Base-by-base conservation (phyloP, 1,284 basidiomycete species). In the Irpex sp. region DNA sequence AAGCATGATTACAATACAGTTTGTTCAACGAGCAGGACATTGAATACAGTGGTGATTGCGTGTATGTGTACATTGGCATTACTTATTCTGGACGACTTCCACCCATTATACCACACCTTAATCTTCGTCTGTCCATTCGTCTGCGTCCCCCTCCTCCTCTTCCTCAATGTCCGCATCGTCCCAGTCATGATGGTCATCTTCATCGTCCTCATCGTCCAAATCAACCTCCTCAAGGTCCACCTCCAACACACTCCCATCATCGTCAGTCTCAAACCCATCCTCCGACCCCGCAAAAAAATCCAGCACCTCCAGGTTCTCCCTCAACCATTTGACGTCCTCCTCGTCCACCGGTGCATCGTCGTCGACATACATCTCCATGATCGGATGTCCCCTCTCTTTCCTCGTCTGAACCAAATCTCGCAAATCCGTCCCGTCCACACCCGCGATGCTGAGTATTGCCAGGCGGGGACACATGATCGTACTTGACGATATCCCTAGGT, bases 261-360 rank as follows among this genome's bases (percentile, higher is more conserved):
- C 69, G 57, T 66, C 67, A 40, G 26, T 26, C 26, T 68, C 67
- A 51, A 51, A 21, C 17, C 57, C 58, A 44, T 36, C 62, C n/a
- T 62, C 60, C 15, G 66, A 69, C n/a, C 62, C 65, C 64, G 81
- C 80, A 62, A 82, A 86, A 63, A 77, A 79, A 7, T 80, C 81
- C 15, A 88, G 75, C 36, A 71, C 73, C 61, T 82, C 77, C 60
- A 86, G 51, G 64, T 85, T 74, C 4, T 72, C 72, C 48, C 70
- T 76, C 59, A 88, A 67, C 84, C 84, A 87, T 31, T 68, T 66
- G 58, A 77, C 73, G 5, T 85, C 80, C 11, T 70, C 70, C 0
- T 66, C 51, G 0, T 69, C 64, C 34, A 85, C 40, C 0, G 71
- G 68, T 57, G 82, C 81, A 0, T 74, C 70, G 59, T 76, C 70